These are phyloP conservation scores for Mycena floridula DNA, from an alignment of 768 basidiomycete species.

Conservation along the genomic window DNA sequence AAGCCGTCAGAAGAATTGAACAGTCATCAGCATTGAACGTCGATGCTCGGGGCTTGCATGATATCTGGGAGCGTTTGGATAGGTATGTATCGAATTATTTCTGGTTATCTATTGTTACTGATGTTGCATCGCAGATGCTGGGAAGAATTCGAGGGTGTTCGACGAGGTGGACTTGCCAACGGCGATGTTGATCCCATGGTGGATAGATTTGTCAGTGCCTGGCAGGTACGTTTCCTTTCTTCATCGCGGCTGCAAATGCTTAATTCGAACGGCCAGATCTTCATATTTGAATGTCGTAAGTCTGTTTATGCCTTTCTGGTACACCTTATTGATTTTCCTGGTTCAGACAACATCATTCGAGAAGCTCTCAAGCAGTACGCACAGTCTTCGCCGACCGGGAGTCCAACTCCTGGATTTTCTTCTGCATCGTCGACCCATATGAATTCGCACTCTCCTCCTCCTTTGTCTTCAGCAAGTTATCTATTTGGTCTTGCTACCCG, in stretches of 20 bases:
- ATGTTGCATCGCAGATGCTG: slow-evolving; percentile 76
- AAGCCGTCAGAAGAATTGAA: slow-evolving; percentile 54
- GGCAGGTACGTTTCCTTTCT: slow-evolving; percentile 56
- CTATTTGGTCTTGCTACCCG: slow-evolving; percentile 44
- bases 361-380: slow-evolving; percentile 67
- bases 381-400: slow-evolving; percentile 22
- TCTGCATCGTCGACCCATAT: slow-evolving; percentile 41
- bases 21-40: slow-evolving; percentile 42
- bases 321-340: slow-evolving; percentile 3
- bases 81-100: too few relatives aligned
- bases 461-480: slow-evolving; percentile 40
- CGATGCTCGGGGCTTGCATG: slow-evolving; percentile 58
- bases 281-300: slow-evolving; percentile 86
- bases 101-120: too few relatives aligned
- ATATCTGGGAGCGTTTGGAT: slow-evolving; percentile 88
- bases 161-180: slow-evolving; percentile 22
- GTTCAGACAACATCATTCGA: slow-evolving; percentile 75
- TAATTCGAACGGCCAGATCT: slow-evolving; percentile 45
- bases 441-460: slow-evolving; percentile 35
- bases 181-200: slow-evolving; percentile 28
- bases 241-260: slow-evolving; percentile 9
- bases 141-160: slow-evolving; percentile 73
- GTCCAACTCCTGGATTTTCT: slow-evolving; percentile 27
- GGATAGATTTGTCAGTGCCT: slow-evolving; percentile 71
- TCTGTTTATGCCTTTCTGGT: slow-evolving; percentile 13